Evolutionary conservation across 345 rosid genomes (phyloP), one percentile per base, ranked within the genome.

Genomic region (Brassica juncea): DNA sequence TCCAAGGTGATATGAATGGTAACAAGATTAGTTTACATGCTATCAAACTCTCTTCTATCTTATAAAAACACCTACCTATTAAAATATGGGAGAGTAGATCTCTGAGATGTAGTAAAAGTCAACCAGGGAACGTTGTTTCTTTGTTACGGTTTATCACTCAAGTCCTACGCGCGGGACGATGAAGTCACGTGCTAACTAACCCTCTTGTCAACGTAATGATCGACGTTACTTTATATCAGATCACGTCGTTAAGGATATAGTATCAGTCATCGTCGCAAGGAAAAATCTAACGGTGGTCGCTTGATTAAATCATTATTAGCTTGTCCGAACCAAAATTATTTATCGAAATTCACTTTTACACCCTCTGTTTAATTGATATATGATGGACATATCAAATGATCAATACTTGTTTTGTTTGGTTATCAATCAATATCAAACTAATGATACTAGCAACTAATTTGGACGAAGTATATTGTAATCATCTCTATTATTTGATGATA

Each of bases 181-280:
- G 58, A 15, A 49, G 66, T 63, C 79, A 74, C 83, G 67, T 80
- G 83, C 71, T 49, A 68, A 32, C 64, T 59, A 68, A 32, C 64
- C 27, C 47, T 68, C 66, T 49, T 35, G 71, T 68, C 70, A 72
- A 80, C 59, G 68, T 67, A 19, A 21, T 64, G 35, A 11, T 71
- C 76, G 19, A 15, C 23, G 73, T 66, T 78, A 57, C 52, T 47
- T 49, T 14, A 1, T 49, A 72, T 78, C 63, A 72, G 30, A 72
- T 67, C 59, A 72, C 66, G 16, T 65, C 81, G 76, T 77, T 62
- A 47, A 58, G 3, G 60, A 30, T 69, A 49, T 21, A 58, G 31
- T 32, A 32, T 32, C 35, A 32, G 57, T 44, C 80, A 62, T 62
- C 58, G 42, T 34, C 37, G 5, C 37, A 34, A 8, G 10, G 10